phyloP scores from a whole-genome alignment of 2,329 filamentous ascomycete species.

The Fusarium sp. region DNA sequence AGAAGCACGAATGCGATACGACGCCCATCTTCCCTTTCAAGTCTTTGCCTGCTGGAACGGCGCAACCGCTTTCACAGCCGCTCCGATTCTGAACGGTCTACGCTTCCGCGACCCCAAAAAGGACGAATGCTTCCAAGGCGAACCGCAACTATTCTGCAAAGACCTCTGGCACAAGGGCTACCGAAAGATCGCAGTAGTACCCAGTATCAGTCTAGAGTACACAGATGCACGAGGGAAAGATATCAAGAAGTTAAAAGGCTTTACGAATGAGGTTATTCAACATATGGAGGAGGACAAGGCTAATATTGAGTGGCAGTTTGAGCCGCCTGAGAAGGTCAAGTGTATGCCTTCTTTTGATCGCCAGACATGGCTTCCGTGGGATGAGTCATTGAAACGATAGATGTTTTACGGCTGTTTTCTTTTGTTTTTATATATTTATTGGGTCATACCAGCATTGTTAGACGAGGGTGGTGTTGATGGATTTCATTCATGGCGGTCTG shows the following conservation, averaged over 20 bases:
- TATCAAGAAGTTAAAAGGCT: constrained; percentile 66
- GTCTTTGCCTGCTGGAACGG: constrained; percentile 74
- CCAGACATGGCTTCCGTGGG: constrained; percentile 58
- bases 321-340: constrained; percentile 61
- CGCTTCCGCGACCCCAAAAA: constrained; percentile 56
- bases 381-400: constrained; percentile 35
- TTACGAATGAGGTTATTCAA: constrained; percentile 53
- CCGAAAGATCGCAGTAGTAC: constrained; percentile 67
- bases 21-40: constrained; percentile 62
- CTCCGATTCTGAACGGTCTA: constrained; percentile 59
- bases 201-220: constrained; percentile 68
- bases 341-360: constrained; percentile 60
- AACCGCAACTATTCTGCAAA: constrained; percentile 68
- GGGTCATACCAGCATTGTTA: constrained; percentile 15
- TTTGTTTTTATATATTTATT: neutral
- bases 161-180: constrained; percentile 65
- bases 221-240: constrained; percentile 56
- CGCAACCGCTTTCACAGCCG: constrained; percentile 62
- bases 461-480: constrained; percentile 19
- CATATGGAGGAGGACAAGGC: constrained; percentile 47
- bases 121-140: constrained; percentile 65
- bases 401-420: neutral
- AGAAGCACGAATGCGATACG: constrained; percentile 52
- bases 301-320: constrained; percentile 57
- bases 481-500: constrained; percentile 12